Conservation (phyloP, 2,329 filamentous ascomycete species). For the Colletotrichum echinochloae region DNA sequence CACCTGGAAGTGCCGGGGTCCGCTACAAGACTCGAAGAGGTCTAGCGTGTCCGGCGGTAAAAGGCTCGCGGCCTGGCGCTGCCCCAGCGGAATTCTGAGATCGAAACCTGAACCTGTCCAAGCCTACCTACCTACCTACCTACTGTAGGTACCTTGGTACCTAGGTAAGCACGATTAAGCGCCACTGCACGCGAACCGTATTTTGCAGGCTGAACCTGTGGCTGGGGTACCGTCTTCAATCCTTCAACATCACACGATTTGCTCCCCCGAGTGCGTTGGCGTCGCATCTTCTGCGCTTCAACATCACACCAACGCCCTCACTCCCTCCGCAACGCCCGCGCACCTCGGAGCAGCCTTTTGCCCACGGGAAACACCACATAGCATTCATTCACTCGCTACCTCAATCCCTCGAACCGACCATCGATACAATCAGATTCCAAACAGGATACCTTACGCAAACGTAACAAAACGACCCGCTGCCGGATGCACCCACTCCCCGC, state of each 20-base stretch:
- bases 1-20: conserved; percentile 33
- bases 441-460: conserved; percentile 16
- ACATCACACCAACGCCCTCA: conserved; percentile 7
- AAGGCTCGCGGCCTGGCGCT: conserved; percentile 29
- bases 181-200: conserved; percentile 41
- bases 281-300: conserved; percentile 34
- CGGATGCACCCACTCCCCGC: conserved; percentile 41
- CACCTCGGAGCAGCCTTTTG: conserved; percentile 1
- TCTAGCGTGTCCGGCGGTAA: conserved; percentile 32
- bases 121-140: background rate
- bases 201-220: conserved; percentile 37
- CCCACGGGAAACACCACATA: background rate
- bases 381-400: background rate
- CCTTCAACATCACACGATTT: conserved; percentile 42
- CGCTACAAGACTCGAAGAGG: conserved; percentile 16
- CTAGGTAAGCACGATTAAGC: conserved; percentile 37
- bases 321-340: background rate
- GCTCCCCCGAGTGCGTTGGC: conserved; percentile 19
- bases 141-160: no score
- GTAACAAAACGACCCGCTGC: conserved; percentile 28
- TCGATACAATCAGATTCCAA: conserved; percentile 14
- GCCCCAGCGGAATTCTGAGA: conserved; percentile 23
- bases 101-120: conserved; percentile 30
- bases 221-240: conserved; percentile 40
- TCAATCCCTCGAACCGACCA: conserved; percentile 16